phyloP scores from a whole-genome alignment of 2,329 filamentous ascomycete genomes.

The Microdochium paspali region DNA sequence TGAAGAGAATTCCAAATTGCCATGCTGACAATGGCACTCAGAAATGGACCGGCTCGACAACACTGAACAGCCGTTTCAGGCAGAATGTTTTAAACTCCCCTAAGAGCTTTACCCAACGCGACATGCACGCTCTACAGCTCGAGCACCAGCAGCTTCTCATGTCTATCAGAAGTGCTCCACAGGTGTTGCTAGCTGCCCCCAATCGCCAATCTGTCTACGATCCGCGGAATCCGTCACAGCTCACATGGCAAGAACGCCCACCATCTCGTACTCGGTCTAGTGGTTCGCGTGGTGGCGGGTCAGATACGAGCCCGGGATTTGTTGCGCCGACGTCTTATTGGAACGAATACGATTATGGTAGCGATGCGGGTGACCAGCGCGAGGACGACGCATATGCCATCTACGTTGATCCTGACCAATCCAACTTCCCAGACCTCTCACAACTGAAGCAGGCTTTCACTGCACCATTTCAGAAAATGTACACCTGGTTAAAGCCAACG shows the following conservation, averaged over 20 bases:
- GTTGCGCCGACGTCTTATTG: constrained; percentile 49
- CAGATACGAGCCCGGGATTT: constrained; percentile 21
- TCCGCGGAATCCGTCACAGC: constrained; percentile 5
- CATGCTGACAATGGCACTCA: constrained; percentile 18
- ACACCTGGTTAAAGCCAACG: constrained; percentile 34
- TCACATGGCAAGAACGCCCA: constrained; percentile 7
- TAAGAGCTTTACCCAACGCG: constrained; percentile 62
- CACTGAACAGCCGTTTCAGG: constrained; percentile 56
- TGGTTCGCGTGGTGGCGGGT: constrained; percentile 6
- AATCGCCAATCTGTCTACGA: constrained; percentile 8
- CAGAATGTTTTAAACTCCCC: constrained; percentile 55
- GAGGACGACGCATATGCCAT: constrained; percentile 59
- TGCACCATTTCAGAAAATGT: constrained; percentile 40
- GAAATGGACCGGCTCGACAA: constrained; percentile 73
- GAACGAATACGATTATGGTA: constrained; percentile 82
- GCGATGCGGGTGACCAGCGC: constrained; percentile 51
- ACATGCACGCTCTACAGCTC: constrained; percentile 44
- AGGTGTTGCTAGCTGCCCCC: constrained; percentile 8
- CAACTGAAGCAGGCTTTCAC: constrained; percentile 44
- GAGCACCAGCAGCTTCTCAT: constrained; percentile 41
- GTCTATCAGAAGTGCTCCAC: constrained; percentile 35
- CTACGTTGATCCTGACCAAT: constrained; percentile 62
- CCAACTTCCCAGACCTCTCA: constrained; percentile 53
- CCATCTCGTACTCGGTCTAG: constrained; percentile 4
- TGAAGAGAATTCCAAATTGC: neutral